These are phyloP conservation scores for Mucor saturninus DNA, from an alignment of 371 early-diverging fungal genomes.

Conservation along the genomic window DNA sequence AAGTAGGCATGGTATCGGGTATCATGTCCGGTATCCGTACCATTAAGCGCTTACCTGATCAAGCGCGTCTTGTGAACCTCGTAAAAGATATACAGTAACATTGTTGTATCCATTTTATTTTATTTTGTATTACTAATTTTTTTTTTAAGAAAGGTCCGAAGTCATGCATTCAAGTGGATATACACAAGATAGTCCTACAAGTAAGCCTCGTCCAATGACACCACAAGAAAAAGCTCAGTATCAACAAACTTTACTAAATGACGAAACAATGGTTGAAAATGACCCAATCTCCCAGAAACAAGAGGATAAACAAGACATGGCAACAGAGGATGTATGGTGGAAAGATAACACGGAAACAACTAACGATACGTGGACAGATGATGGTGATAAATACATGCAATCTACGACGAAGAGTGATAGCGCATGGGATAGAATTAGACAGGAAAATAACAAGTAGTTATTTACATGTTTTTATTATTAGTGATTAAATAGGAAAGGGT, in stretches of 20 bases:
- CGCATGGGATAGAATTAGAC: constrained; percentile 13
- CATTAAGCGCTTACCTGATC: constrained; percentile 8
- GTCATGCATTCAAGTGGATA: constrained; percentile 8
- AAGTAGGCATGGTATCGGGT: constrained; percentile 10
- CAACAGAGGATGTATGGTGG: not conserved
- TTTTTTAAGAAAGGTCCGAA: constrained; percentile 2
- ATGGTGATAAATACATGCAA: not conserved
- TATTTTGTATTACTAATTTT: not conserved
- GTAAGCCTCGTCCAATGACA: constrained; percentile 11
- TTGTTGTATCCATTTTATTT: not conserved
- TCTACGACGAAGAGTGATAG: not conserved
- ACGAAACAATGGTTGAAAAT: not conserved
- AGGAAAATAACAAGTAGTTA: not conserved
- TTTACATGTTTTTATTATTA: not conserved
- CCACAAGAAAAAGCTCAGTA: constrained; percentile 8
- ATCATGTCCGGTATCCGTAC: constrained; percentile 5
- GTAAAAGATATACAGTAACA: constrained; percentile 7
- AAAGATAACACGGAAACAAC: not conserved
- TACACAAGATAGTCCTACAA: constrained; percentile 1
- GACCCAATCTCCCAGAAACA: not conserved
- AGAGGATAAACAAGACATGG: not conserved
- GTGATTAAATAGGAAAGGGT: not conserved
- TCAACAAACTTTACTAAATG: constrained; percentile 1
- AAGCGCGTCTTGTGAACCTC: constrained; percentile 5
- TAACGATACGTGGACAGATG: not conserved